Base-by-base conservation (phyloP, 2,329 filamentous ascomycete genomes). In the Mariannaea sp. region DNA sequence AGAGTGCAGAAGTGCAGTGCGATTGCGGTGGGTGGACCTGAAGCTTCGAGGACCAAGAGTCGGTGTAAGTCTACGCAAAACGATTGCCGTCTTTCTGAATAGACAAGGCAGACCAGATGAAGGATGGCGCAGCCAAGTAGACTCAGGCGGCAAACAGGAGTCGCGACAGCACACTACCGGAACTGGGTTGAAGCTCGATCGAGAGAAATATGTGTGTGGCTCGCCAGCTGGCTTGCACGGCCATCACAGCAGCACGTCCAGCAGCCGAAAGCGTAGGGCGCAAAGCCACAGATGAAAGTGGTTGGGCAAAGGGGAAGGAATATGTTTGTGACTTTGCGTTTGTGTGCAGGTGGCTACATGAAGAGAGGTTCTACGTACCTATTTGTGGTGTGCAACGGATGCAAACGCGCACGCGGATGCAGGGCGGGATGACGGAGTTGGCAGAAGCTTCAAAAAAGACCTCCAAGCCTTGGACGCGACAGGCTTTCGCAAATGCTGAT, bases 331-430 rank as follows among this genome's bases (percentile, higher is more conserved):
- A 30, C 38, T 24, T 24, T 24, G 22, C 8, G 22, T 39, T 41
- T 38, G 43, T 42, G 48, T 33, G 40, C 22, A 57, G 46, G 49
- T 49, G 26, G 42, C 44, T 39, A 40, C 32, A 50, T 7, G 14
- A 33, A 39, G 35, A 26, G 49, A 53, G 49, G 45, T 42, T 60
- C 56, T 60, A 65, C 61, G 56, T 65, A 65, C 62, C 62, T 60
- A 53, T 65, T 63, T 58, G 60, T 59, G 60, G 51, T 54, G 58
- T 58, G 42, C 43, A 44, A 49, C 45, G 38, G 52, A 44, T 53
- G 39, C 56, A 55, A 55, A 52, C 58, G 48, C 55, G 53, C 53
- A 50, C 49, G 56, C 51, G 53, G 55, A 62, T 57, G 58, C 48
- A 56, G 45, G 41, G 59, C 46, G 51, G 39, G 50, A 26, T 49